Evolutionary conservation across 768 basidiomycete species (phyloP).

Genomic region (Phlebiopsis flavidoalba): DNA sequence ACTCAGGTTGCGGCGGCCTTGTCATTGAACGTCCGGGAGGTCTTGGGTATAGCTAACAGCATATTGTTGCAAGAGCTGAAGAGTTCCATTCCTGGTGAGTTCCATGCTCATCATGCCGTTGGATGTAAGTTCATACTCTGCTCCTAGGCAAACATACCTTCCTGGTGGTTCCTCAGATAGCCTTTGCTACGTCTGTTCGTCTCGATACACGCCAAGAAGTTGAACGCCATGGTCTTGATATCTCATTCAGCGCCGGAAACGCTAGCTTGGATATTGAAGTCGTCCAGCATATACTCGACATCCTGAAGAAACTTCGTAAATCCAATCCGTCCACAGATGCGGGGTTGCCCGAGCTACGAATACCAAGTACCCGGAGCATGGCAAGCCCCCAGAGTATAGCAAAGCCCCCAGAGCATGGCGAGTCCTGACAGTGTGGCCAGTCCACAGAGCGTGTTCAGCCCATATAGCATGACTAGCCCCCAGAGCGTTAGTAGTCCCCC

Average conservation of each 20-base stretch:
- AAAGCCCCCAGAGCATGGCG: neutral
- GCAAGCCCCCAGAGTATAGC: neutral
- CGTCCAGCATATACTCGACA: conserved; percentile 24
- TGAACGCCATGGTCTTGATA: conserved; percentile 48
- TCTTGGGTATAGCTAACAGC: conserved; percentile 33
- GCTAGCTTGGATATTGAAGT: conserved; percentile 45
- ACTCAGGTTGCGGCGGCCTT: conserved; percentile 54
- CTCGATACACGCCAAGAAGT: conserved; percentile 59
- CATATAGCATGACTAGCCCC: neutral
- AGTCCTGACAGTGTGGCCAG: neutral
- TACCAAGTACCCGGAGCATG: neutral
- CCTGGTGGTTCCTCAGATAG: conserved; percentile 42
- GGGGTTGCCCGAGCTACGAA: neutral
- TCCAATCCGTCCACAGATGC: neutral
- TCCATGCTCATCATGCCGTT: neutral
- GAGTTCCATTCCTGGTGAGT: neutral
- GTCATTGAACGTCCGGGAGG: conserved; percentile 41
- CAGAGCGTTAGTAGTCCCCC: neutral
- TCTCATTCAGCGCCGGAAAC: conserved; percentile 40
- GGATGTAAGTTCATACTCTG: neutral
- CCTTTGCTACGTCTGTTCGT: conserved; percentile 41
- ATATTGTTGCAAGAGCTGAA: conserved; percentile 2
- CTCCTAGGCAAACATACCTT: conserved; percentile 25
- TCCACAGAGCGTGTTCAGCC: neutral
- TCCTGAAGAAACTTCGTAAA: conserved; percentile 6